Evolutionary conservation across 768 basidiomycete genomes (phyloP), one percentile per base, ranked within the genome.

Genomic region (Russula sp.): DNA sequence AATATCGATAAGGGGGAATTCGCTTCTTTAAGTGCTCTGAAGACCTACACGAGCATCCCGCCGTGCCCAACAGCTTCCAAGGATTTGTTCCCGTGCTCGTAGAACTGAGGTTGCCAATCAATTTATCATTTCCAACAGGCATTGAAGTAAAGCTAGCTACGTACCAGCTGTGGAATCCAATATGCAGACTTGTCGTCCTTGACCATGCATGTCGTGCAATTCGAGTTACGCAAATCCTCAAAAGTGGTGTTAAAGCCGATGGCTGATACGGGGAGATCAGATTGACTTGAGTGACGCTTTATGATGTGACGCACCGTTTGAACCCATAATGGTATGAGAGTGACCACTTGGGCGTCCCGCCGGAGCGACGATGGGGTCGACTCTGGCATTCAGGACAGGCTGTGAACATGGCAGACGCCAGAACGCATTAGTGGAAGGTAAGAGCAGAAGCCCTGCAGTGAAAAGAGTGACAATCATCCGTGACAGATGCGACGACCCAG

Each of bases 1-100:
- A 46, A 16, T 7, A 56, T 53, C 26, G 30, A 42, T 60, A 28
- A 51, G 49, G 22, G 26, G 7, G 36, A 10, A 5, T 30, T 61
- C 30, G 10, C 34, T 20, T 3, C 38, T 24, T 13, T n/a, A 55
- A 16, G 28, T 34, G 9, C 13, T 24, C 28, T 24, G 49, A 40
- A 55, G 46, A 55, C 63, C 5, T 42, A 66, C 67, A 67, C 67
- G 20, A 65, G 28, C 64, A 67, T 67, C 42, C 67, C 67, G 28
- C 56, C 60, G 32, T 67, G 67, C 16, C 26, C 3, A 34, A 67
- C 64, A 3, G 13, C 9, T 38, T 44, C 32, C 51, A 67, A 62
- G 13, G 63, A 48, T 53, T 55, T 42, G 46, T 67, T 46, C 20
- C 0, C 0, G 59, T 32, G 34, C 18, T 67, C 40, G 36, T 61